Evolutionary conservation across 176 grass and related monocot genomes (phyloP), one percentile per base, ranked within the genome.

Genomic region (Musa acuminata): DNA sequence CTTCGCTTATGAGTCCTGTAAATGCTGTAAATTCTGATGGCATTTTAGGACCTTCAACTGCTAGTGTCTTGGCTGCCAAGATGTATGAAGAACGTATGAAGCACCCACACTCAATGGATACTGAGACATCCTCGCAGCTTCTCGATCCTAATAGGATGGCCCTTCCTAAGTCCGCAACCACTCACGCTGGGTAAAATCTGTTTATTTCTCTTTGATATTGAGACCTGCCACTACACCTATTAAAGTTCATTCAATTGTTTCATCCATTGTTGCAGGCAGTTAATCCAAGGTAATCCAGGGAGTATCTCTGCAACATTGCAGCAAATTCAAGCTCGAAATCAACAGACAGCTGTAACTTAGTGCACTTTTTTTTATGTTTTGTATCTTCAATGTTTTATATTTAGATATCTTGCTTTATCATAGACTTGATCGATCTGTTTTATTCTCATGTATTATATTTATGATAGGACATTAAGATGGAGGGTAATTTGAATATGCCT

Each of bases 271-370:
- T 23, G 72, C 78, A 98, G 94, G 78, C 90, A 93, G 78, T 79
- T 93, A 77, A 82, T 84, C 78, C 90, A 91, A 49, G 86, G 86
- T 35, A 89, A 80, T 81, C 84, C 86, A 53, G 87, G 87, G 69
- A 93, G 79, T 88, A 87, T 98, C 53, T 93, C 94, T 73, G 88
- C 87, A 73, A 98, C 94, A 2, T 77, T 98, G 53, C 94, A 97
- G 75, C 94, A 97, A 87, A 89, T 98, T 9, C 94, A 98, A 81
- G 87, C 88, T 55, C 84, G 84, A 72, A 98, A 90, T 80, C 94
- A 93, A 62, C 94, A 98, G 80, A 80, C 79, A 51, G 78, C 85
- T 77, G 94, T 98, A 80, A 54, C 49, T 96, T 83, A 64, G 49
- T 49, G 13, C 69, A 72, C 55, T 72, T 55, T 66, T 27, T 72